Percentiles rank a stretch among this genome's conserved stretches.
Conservation (phyloP, 129 eudicot species). For the Cynara cardunculus region DNA sequence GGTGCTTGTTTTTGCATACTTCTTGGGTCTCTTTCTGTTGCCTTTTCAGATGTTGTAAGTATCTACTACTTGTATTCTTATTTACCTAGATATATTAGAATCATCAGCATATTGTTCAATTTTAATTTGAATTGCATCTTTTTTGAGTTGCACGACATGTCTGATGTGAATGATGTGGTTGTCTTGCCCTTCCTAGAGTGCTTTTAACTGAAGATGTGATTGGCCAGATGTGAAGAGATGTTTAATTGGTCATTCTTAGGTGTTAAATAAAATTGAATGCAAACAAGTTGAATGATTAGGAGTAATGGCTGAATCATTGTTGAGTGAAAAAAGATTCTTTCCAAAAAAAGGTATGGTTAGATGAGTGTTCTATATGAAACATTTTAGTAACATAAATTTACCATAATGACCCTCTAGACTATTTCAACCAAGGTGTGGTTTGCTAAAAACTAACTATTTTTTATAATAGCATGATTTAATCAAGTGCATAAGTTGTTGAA, state of each 20-base stretch:
- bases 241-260: background rate
- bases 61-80: background rate
- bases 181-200: background rate
- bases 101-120: background rate
- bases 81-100: background rate
- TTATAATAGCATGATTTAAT: background rate
- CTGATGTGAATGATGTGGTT: background rate
- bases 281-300: background rate
- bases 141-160: background rate
- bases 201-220: background rate
- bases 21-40: slow-evolving; percentile 96
- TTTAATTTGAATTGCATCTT: slow-evolving; percentile 1
- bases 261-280: background rate
- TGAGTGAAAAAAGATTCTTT: background rate
- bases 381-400: background rate
- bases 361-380: background rate
- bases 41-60: slow-evolving; percentile 99
- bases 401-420: background rate
- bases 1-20: slow-evolving; percentile 86
- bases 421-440: background rate
- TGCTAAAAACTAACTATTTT: background rate
- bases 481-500: background rate
- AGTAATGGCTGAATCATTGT: background rate
- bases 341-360: background rate
- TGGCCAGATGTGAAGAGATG: background rate